A percentile compares a stretch with the other conserved stretches of the same genome.
phyloP scores from a whole-genome alignment of 441 rosid species.

The Arabidopsis hybrid region DNA sequence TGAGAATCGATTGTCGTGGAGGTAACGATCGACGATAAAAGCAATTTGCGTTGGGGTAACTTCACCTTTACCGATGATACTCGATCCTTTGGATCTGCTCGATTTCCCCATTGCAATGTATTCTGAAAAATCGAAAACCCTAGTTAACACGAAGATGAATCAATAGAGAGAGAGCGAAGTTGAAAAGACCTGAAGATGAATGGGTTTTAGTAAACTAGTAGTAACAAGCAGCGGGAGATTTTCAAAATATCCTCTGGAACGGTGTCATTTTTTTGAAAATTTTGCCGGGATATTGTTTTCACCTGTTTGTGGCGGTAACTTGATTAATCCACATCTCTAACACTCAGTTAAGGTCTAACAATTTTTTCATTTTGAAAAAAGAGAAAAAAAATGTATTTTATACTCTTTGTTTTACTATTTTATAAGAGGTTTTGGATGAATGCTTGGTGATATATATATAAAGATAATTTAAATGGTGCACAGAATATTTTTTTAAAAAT shows the following conservation, averaged over 20 bases:
- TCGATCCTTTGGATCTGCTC: slow-evolving; percentile 51
- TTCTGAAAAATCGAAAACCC: slow-evolving; percentile 23
- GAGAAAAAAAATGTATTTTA: too few relatives aligned
- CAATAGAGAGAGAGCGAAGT: background rate
- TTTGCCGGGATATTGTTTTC: slow-evolving; percentile 13
- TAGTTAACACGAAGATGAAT: slow-evolving; percentile 13
- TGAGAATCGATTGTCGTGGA: slow-evolving; percentile 64
- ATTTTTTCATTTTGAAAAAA: too few relatives aligned
- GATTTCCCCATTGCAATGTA: slow-evolving; percentile 59
- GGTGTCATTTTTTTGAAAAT: background rate
- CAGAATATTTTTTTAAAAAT: background rate
- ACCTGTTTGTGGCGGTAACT: slow-evolving; percentile 9
- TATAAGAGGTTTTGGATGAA: too few relatives aligned
- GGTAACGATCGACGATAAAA: slow-evolving; percentile 85
- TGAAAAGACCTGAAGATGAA: slow-evolving; percentile 1
- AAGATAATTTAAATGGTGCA: background rate
- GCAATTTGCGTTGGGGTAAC: slow-evolving; percentile 82
- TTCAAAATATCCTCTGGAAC: background rate
- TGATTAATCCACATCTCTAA: too few relatives aligned
- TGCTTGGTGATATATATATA: too few relatives aligned
- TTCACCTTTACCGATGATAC: slow-evolving; percentile 61
- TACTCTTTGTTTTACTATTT: too few relatives aligned
- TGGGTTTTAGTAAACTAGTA: slow-evolving; percentile 7
- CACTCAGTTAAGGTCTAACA: too few relatives aligned
- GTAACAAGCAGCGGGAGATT: slow-evolving; percentile 30